A percentile compares a stretch with the other conserved stretches of the same genome.
Conservation (phyloP, 179 eudicot species). For the Silene noctiflora region DNA sequence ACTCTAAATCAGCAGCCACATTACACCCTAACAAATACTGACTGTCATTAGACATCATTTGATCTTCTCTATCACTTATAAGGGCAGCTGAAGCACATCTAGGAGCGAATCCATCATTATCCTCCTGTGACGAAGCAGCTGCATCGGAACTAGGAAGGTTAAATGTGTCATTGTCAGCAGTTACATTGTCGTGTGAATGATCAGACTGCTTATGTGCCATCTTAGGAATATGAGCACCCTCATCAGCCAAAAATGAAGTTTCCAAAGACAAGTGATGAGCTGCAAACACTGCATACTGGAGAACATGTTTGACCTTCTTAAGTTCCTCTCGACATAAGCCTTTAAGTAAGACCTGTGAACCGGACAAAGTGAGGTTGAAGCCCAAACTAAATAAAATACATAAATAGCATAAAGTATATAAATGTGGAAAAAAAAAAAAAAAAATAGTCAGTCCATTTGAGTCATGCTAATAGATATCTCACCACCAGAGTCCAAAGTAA, state of each 20-base stretch:
- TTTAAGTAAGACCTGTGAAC: constrained; percentile 67
- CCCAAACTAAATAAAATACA: background rate
- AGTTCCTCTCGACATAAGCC: constrained; percentile 78
- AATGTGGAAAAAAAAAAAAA: no score
- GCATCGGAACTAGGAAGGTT: constrained; percentile 27
- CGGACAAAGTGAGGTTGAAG: background rate
- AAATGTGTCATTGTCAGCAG: constrained; percentile 34
- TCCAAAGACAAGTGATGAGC: constrained; percentile 95
- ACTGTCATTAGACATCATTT: constrained; percentile 18
- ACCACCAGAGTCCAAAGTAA: background rate
- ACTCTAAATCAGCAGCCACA: constrained; percentile 15
- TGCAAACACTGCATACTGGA: constrained; percentile 88
- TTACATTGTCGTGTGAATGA: constrained; percentile 34
- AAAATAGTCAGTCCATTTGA: background rate
- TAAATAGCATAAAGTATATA: background rate
- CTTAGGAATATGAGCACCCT: constrained; percentile 94
- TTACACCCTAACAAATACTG: constrained; percentile 33
- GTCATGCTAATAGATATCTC: background rate
- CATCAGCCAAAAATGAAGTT: constrained; percentile 93
- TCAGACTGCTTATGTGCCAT: constrained; percentile 34
- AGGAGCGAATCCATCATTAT: constrained; percentile 21
- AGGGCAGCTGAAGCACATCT: constrained; percentile 24
- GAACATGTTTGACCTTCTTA: constrained; percentile 79
- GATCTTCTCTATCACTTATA: constrained; percentile 33
- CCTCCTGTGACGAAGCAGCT: constrained; percentile 21